Percentiles rank a stretch among this genome's conserved stretches.
phyloP scores from a whole-genome alignment of 1,284 basidiomycete genomes.

The Volvariella surrecta region DNA sequence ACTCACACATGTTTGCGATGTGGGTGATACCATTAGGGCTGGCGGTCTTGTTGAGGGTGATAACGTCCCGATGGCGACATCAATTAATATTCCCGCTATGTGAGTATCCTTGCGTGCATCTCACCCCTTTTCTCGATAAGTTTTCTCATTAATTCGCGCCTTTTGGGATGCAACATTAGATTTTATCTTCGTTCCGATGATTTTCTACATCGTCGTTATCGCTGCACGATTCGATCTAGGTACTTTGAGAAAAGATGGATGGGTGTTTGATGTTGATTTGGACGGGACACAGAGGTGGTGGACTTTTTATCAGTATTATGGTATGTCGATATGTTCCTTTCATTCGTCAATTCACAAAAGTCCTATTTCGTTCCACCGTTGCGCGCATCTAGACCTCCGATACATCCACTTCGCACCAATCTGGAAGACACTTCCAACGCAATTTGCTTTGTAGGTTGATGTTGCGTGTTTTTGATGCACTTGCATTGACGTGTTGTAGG shows the following conservation, averaged over 20 bases:
- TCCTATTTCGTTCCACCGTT: background rate
- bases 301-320: conserved; percentile 70
- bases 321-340: conserved; percentile 32
- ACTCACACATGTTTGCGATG: conserved; percentile 53
- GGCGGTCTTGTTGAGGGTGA: conserved; percentile 72
- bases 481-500: conserved; percentile 22
- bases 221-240: conserved; percentile 57
- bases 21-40: conserved; percentile 76
- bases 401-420: conserved; percentile 57
- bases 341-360: conserved; percentile 3
- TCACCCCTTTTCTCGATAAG: background rate
- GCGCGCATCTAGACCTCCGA: conserved; percentile 41
- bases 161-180: conserved; percentile 33
- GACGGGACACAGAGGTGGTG: conserved; percentile 72
- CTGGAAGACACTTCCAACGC: conserved; percentile 75
- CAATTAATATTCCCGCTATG: conserved; percentile 90
- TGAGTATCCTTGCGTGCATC: conserved; percentile 41
- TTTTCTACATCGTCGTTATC: conserved; percentile 80
- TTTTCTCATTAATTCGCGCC: background rate
- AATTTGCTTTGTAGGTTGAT: conserved; percentile 58
- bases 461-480: conserved; percentile 13
- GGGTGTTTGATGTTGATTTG: conserved; percentile 78
- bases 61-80: conserved; percentile 78
- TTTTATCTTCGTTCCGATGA: conserved; percentile 76
- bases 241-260: conserved; percentile 59